Evolutionary conservation across 345 rosid species (phyloP), one percentile per base, ranked within the genome.

Genomic region (Dipteronia dyeriana): DNA sequence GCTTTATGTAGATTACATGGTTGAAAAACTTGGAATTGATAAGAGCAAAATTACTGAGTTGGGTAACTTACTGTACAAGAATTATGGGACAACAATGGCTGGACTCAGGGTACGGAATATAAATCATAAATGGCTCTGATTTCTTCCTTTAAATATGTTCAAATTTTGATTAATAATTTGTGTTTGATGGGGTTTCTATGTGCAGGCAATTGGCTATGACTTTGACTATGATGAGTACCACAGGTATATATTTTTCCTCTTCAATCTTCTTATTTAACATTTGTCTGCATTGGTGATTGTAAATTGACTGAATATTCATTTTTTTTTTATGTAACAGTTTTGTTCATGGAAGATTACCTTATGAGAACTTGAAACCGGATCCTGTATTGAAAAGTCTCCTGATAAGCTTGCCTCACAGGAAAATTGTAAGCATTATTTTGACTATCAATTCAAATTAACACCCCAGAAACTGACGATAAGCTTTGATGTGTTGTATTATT

Each of bases 31-130:
- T 49, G 92, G 98, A 73, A 91, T 96, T 69, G 88, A 91, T 1
- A 75, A 77, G 79, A 86, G 85, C 83, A 88, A 89, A 75, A 82
- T 96, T 63, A 78, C 78, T 41, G 94, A 86, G 25, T 78, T 94
- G 84, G 92, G 95, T 75, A 84, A 92, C 71, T 82, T 86, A 43
- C 87, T 90, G 47, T 96, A 96, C 88, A 94, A 88, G 86, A 90
- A 96, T 77, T 94, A 94, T 78, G 99, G 99, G 71, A 96, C 99
- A 70, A 96, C 99, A 81, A 92, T 94, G 98, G 98, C 99, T 76
- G 99, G 99, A 75, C 98, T 96, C 22, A 86, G 97, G 86, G 99
- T 95, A 90, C 66, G 80, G 9, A 90, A 66, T 79, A 9, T 34
- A 5, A 0, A 34, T n/a, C n/a, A n/a, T 34, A 34, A 34, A 34